Percentiles rank a stretch among this genome's conserved stretches.
Evolutionary conservation across 805 yeast genomes (phyloP).

Genomic region (Candida quercuum): DNA sequence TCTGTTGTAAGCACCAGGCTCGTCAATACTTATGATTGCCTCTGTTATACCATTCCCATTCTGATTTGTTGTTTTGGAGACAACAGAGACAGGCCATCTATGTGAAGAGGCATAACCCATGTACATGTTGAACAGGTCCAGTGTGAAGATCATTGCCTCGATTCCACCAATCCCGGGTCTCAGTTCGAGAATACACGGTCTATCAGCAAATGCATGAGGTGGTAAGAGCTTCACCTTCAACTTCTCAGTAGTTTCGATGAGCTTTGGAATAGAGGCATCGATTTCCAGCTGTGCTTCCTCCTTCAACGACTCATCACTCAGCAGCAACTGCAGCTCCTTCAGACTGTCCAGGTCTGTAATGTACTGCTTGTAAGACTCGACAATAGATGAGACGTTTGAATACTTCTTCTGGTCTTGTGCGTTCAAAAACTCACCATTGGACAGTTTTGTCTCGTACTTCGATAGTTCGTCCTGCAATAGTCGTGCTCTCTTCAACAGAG

Average conservation of each 20-base stretch:
- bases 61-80: conserved; percentile 51
- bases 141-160: conserved; percentile 86
- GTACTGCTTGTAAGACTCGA: conserved; percentile 37
- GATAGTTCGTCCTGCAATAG: conserved; percentile 35
- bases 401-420: conserved; percentile 37
- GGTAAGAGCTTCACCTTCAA: conserved; percentile 67
- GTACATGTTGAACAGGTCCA: conserved; percentile 80
- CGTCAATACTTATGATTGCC: conserved; percentile 70
- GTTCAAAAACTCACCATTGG: conserved; percentile 28
- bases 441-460: conserved; percentile 35
- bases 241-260: conserved; percentile 35
- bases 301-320: conserved; percentile 41
- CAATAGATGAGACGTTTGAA: conserved; percentile 39
- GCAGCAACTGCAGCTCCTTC: conserved; percentile 39
- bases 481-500: conserved; percentile 43
- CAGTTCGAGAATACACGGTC: conserved; percentile 74
- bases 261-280: conserved; percentile 35
- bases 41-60: conserved; percentile 67
- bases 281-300: conserved; percentile 64
- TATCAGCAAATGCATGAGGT: conserved; percentile 68
- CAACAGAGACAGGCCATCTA: conserved; percentile 61
- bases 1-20: conserved; percentile 69
- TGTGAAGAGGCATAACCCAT: conserved; percentile 56
- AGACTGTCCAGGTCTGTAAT: conserved; percentile 20
- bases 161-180: conserved; percentile 96